These are phyloP conservation scores for Zizania latifolia DNA, from an alignment of 176 grass and related monocot genomes.

Conservation along the genomic window DNA sequence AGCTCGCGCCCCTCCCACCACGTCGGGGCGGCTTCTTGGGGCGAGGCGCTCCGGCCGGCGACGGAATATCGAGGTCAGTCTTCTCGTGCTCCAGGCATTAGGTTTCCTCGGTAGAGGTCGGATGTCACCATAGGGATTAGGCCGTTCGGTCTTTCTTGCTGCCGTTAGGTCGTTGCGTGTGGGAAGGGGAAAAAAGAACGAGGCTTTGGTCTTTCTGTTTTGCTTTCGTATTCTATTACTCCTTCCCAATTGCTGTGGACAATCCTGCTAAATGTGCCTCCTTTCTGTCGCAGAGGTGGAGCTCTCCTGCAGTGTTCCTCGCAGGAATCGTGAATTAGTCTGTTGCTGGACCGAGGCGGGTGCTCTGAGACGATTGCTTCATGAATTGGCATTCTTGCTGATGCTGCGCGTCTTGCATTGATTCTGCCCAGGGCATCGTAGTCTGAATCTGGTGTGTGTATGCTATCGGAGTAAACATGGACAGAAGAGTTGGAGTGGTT, in stretches of 20 bases:
- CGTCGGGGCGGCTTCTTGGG: neutral
- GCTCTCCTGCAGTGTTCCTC: neutral
- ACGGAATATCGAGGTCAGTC: neutral
- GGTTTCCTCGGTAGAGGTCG: neutral
- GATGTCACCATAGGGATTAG: neutral
- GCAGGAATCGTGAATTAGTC: slow-evolving; percentile 13
- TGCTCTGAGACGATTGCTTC: neutral
- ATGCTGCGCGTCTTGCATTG: slow-evolving; percentile 8
- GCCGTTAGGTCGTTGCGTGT: neutral
- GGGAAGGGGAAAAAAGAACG: neutral
- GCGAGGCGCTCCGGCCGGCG: neutral
- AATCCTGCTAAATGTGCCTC: slow-evolving; percentile 9
- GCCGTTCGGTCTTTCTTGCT: neutral
- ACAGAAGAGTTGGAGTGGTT: slow-evolving; percentile 21
- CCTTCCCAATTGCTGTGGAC: neutral
- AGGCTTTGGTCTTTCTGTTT: neutral
- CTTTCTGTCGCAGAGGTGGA: slow-evolving; percentile 25
- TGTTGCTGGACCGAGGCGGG: neutral
- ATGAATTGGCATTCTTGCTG: neutral
- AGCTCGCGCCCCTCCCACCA: neutral
- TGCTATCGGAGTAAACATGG: slow-evolving; percentile 34
- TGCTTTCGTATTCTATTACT: neutral
- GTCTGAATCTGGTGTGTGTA: slow-evolving; percentile 15
- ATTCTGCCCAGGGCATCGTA: neutral
- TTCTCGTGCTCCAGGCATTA: neutral